phyloP scores from a whole-genome alignment of 345 rosid species.

The Crucihimalaya himalaica region DNA sequence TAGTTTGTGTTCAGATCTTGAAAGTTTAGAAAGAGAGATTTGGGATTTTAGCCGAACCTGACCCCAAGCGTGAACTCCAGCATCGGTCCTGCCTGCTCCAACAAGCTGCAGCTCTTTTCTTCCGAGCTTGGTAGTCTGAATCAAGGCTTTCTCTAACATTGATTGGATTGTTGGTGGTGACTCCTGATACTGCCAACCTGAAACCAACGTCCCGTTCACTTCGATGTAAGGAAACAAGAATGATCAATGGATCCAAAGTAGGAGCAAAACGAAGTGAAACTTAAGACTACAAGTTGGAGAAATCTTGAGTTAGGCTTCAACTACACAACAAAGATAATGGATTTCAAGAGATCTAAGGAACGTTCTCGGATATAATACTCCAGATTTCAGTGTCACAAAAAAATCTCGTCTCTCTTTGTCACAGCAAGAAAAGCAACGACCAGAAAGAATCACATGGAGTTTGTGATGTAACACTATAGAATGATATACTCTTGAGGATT shows the following conservation, averaged over 20 bases:
- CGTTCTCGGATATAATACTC: neutral
- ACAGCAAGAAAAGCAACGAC: neutral
- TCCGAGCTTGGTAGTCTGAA: conserved; percentile 62
- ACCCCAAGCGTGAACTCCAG: conserved; percentile 98
- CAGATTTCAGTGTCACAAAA: neutral
- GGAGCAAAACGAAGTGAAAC: neutral
- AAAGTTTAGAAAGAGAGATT: neutral
- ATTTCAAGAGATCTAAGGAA: neutral
- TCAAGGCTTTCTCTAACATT: conserved; percentile 66
- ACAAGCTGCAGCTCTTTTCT: conserved; percentile 68
- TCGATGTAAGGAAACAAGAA: conserved; percentile 9
- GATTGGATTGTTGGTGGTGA: conserved; percentile 90
- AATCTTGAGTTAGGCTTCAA: conserved; percentile 2
- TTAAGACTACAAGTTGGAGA: conserved; percentile 5
- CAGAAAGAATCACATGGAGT: neutral
- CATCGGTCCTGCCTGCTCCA: conserved; percentile 90
- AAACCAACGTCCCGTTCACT: conserved; percentile 1
- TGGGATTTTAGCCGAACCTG: conserved; percentile 55
- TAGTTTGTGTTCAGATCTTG: neutral
- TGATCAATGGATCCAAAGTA: neutral
- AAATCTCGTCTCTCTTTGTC: neutral
- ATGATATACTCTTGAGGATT: too few relatives aligned
- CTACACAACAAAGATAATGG: neutral
- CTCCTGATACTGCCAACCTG: conserved; percentile 93
- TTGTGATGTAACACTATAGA: neutral